These are phyloP conservation scores for Mycena chlorophos DNA, from an alignment of 768 basidiomycete species.

Conservation along the genomic window DNA sequence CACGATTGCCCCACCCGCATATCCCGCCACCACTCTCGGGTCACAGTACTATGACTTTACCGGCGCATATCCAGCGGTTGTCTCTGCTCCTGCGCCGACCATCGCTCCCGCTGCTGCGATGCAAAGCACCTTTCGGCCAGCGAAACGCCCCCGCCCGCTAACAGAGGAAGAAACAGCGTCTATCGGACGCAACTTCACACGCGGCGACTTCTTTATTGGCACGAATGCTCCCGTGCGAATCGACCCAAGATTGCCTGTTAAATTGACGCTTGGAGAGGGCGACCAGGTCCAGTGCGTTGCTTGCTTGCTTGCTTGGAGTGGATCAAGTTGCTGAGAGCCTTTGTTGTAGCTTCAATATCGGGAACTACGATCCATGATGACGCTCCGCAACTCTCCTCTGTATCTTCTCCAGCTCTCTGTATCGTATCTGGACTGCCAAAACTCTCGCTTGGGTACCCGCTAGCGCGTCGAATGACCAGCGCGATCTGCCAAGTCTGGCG, in stretches of 20 bases:
- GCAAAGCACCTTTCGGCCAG: slow-evolving; percentile 82
- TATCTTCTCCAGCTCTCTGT: too few relatives aligned
- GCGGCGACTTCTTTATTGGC: slow-evolving; percentile 83
- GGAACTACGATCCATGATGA: slow-evolving; percentile 18
- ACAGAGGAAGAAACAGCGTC: slow-evolving; percentile 84
- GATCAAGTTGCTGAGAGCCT: neutral
- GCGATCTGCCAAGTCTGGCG: too few relatives aligned
- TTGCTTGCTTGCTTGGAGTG: too few relatives aligned
- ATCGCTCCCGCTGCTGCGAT: slow-evolving; percentile 66
- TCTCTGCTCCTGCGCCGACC: slow-evolving; percentile 60
- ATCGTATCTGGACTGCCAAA: neutral
- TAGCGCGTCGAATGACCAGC: too few relatives aligned
- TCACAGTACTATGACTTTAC: slow-evolving; percentile 79
- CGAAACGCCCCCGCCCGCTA: slow-evolving; percentile 74
- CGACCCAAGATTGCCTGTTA: slow-evolving; percentile 76
- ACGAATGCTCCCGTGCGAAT: slow-evolving; percentile 80
- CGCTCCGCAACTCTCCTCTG: neutral
- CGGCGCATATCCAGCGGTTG: too few relatives aligned
- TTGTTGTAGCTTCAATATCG: slow-evolving; percentile 17
- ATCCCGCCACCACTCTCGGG: slow-evolving; percentile 50
- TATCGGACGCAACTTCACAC: slow-evolving; percentile 77
- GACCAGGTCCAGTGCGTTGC: slow-evolving; percentile 63
- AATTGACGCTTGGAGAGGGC: slow-evolving; percentile 77
- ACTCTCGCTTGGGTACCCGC: too few relatives aligned
- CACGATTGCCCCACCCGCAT: slow-evolving; percentile 36